A percentile compares a stretch with the other conserved stretches of the same genome.
Conservation (phyloP, 2,329 filamentous ascomycete genomes). For the Diaporthe sp. region DNA sequence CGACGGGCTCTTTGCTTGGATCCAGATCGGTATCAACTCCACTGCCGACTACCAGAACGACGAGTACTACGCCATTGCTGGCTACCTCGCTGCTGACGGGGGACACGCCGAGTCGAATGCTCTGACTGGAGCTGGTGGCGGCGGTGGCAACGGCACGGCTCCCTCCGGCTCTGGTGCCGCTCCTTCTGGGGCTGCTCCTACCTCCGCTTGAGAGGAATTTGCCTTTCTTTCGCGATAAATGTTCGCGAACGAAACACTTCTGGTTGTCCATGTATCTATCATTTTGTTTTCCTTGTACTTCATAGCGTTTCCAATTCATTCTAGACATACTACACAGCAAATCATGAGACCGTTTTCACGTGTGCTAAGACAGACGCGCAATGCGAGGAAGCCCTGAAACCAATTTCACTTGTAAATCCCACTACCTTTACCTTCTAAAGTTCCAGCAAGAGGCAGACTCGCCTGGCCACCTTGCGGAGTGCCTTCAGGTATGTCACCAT, state of each 20-base stretch:
- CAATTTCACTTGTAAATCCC: too few species aligned
- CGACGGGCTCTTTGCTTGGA: constrained; percentile 64
- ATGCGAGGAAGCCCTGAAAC: background rate
- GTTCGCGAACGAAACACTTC: background rate
- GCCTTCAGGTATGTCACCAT: background rate
- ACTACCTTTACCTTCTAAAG: background rate
- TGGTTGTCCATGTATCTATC: background rate
- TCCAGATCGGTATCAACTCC: constrained; percentile 60
- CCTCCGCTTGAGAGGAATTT: constrained; percentile 20
- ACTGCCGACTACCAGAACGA: constrained; percentile 49
- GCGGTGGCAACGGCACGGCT: constrained; percentile 33
- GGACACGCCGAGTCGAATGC: constrained; percentile 37
- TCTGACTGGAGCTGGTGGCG: constrained; percentile 15
- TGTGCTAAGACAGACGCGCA: too few species aligned
- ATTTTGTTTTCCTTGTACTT: background rate
- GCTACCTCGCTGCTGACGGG: constrained; percentile 36
- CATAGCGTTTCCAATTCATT: constrained; percentile 2
- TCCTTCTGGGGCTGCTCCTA: constrained; percentile 21
- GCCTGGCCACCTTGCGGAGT: background rate
- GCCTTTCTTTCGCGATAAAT: background rate
- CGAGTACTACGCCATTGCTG: constrained; percentile 39
- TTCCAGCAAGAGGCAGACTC: too few species aligned
- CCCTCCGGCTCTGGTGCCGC: constrained; percentile 29
- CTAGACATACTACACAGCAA: background rate
- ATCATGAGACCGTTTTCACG: background rate